Evolutionary conservation across 163 green algal genomes (phyloP).

Genomic region (Scenedesmus sp.): DNA sequence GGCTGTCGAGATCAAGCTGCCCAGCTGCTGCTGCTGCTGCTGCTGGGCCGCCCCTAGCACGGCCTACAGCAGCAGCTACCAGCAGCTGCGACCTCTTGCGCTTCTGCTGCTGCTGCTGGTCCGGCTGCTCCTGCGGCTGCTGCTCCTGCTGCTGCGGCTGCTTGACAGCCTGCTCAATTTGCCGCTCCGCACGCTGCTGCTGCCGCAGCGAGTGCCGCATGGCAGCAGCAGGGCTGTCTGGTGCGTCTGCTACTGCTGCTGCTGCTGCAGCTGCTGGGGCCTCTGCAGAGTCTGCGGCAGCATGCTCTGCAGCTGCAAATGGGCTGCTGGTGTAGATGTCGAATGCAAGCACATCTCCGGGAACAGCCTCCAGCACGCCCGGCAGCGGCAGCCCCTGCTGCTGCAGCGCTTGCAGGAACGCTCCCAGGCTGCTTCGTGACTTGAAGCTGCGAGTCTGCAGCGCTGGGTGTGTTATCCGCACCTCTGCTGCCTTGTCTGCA

Average conservation of each 20-base stretch:
- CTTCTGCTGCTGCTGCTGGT: slow-evolving; percentile 3
- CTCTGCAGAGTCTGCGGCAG: not conserved
- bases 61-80: not conserved
- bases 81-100: not conserved
- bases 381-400: not conserved
- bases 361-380: not conserved
- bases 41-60: not conserved
- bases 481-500: not conserved
- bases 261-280: not conserved
- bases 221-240: not conserved
- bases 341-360: not conserved
- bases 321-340: not conserved
- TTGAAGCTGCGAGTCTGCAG: not conserved
- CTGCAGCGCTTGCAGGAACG: not conserved
- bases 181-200: not conserved
- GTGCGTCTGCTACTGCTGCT: no score
- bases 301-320: not conserved
- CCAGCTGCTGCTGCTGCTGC: not conserved
- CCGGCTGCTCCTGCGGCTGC: not conserved
- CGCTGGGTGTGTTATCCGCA: not conserved
- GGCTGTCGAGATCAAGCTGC: not conserved
- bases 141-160: not conserved
- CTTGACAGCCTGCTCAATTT: not conserved
- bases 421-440: not conserved
- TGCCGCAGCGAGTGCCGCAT: not conserved